A percentile compares a stretch with the other conserved stretches of the same genome.
Evolutionary conservation across 768 basidiomycete species (phyloP).

Genomic region (Lentinula raphanica): DNA sequence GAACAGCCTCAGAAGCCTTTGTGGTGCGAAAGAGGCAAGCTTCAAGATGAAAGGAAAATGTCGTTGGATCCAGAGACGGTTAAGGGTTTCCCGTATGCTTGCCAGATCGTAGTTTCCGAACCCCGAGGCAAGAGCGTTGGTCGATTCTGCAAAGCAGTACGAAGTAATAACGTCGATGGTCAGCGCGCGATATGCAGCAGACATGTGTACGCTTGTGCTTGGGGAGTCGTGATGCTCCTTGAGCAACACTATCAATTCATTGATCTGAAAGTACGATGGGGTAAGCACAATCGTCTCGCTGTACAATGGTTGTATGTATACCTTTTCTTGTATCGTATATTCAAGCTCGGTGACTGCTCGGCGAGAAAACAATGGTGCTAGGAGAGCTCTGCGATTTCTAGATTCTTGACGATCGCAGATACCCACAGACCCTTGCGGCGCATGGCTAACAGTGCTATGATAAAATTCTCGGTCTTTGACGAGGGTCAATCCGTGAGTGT

Average conservation of each 20-base stretch:
- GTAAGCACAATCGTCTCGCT: background rate
- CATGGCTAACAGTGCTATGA: background rate
- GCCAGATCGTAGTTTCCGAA: conserved; percentile 24
- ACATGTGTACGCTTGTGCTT: conserved; percentile 30
- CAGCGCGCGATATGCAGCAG: conserved; percentile 27
- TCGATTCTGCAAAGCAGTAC: conserved; percentile 21
- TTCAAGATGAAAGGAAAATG: conserved; percentile 10
- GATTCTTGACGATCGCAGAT: conserved; percentile 9
- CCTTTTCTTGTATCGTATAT: conserved; percentile 10
- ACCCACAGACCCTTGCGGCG: background rate
- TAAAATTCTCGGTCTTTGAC: conserved; percentile 15
- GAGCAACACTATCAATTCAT: background rate
- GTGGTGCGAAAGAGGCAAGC: background rate
- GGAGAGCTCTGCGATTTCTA: conserved; percentile 11
- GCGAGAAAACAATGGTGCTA: conserved; percentile 15
- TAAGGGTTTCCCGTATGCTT: background rate
- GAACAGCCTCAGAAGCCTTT: background rate
- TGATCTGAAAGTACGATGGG: background rate
- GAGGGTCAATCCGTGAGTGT: conserved; percentile 18
- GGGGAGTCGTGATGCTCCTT: conserved; percentile 26
- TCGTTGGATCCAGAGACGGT: conserved; percentile 7
- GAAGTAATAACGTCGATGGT: conserved; percentile 22
- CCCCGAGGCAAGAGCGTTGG: conserved; percentile 21
- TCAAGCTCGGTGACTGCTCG: conserved; percentile 12
- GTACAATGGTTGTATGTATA: background rate